These are phyloP conservation scores for Nectriaceae sp. DNA, from an alignment of 2,329 filamentous ascomycete genomes.

Conservation along the genomic window DNA sequence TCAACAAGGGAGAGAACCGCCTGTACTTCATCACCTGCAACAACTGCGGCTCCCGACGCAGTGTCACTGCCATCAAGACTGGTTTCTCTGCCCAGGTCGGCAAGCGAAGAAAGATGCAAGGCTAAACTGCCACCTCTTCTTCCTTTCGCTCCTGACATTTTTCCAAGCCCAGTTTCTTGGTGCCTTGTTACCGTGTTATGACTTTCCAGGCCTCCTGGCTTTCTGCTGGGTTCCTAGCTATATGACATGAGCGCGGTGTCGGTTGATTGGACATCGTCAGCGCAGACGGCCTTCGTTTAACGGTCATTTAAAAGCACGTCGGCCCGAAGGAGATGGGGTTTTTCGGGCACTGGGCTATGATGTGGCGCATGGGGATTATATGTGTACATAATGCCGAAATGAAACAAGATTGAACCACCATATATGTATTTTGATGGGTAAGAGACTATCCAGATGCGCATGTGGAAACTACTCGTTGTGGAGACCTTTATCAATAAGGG, in stretches of 20 bases:
- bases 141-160: conserved; percentile 6
- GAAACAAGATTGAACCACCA: conserved; percentile 24
- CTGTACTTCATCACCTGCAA: conserved; percentile 98
- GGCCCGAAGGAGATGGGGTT: conserved; percentile 15
- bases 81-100: conserved; percentile 99
- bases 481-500: not conserved
- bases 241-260: conserved; percentile 20
- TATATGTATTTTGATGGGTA: not conserved
- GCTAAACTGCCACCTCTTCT: conserved; percentile 51
- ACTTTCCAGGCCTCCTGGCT: not conserved
- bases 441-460: no score
- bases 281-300: conserved; percentile 13
- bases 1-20: conserved; percentile 99
- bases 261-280: conserved; percentile 19
- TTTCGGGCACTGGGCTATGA: conserved; percentile 25
- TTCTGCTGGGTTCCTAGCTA: conserved; percentile 1
- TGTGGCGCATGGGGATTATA: conserved; percentile 22
- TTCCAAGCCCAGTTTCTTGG: no score
- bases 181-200: not conserved
- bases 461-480: no score
- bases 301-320: conserved; percentile 22
- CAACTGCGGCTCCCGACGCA: conserved; percentile 78
- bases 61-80: conserved; percentile 97
- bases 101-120: conserved; percentile 94
- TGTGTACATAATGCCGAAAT: conserved; percentile 33